Conservation (phyloP, 768 basidiomycete genomes). For the Psilocybe cyanescens region DNA sequence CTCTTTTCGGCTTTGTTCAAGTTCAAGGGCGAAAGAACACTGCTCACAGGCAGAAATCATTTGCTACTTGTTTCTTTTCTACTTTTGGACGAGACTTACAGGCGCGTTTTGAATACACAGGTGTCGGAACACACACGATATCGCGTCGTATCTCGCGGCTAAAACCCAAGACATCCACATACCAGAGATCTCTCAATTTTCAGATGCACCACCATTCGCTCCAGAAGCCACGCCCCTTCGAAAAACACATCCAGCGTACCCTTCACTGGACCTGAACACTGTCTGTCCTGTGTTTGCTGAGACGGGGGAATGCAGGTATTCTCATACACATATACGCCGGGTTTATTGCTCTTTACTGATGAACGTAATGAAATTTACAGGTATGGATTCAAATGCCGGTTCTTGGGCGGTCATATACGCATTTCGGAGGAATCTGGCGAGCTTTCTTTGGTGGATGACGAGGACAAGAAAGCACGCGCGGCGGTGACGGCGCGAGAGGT, state of each 20-base stretch:
- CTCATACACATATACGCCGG: neutral
- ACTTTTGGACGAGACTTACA: neutral
- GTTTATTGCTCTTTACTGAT: neutral
- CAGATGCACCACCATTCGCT: conserved; percentile 56
- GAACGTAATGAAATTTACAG: conserved; percentile 26
- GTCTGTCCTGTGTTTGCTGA: conserved; percentile 71
- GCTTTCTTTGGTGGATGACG: conserved; percentile 52
- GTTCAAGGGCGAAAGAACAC: too few species aligned
- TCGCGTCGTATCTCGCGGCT: conserved; percentile 71
- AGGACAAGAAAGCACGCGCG: conserved; percentile 56
- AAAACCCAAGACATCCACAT: conserved; percentile 78
- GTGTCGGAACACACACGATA: conserved; percentile 83
- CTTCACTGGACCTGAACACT: conserved; percentile 49
- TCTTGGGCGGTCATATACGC: conserved; percentile 75
- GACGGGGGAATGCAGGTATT: conserved; percentile 72
- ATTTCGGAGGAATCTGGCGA: conserved; percentile 43
- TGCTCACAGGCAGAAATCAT: too few species aligned
- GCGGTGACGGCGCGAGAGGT: conserved; percentile 60
- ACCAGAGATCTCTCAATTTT: conserved; percentile 47
- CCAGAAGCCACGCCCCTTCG: conserved; percentile 27
- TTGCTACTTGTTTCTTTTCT: too few species aligned
- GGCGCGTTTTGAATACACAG: conserved; percentile 32
- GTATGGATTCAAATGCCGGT: conserved; percentile 90
- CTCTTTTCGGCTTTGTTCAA: too few species aligned
- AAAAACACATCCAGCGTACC: conserved; percentile 32